Base-by-base conservation (phyloP, 352 stramenopile species). In the Phytophthora cryptogea region DNA sequence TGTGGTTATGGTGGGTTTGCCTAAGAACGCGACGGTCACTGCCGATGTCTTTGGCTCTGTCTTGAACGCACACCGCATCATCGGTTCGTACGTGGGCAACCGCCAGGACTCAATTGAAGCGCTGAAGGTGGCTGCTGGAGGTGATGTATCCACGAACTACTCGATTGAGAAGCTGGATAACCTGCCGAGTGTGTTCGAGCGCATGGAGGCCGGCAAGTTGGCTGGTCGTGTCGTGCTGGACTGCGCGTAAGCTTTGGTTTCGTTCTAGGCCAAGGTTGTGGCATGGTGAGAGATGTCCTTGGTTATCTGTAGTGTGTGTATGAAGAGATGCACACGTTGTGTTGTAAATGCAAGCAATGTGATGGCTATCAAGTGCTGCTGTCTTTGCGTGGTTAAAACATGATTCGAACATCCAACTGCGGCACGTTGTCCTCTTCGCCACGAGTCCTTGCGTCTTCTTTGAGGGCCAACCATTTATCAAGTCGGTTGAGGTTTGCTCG, bases 1-100 rank as follows among this genome's bases (percentile, higher is more conserved):
- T 1, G 61, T 88, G 1, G 61, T 93, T 10, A 58, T 91, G 16
- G 74, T 97, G 2, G 86, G 88, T 16, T 58, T 80, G 8, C 78
- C 88, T 5, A 66, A 72, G n/a, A 58, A 88, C 58, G 66, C 68
- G 8, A 39, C 40, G 2, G 67, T 86, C 47, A 54, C 54, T 20
- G 66, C 59, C 2, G 59, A 65, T 11, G 71, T 87, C 7, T 67
- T 80, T 16, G 50, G 52, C n/a, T 70, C 76, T 32, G 70, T 87
- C 41, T 35, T 76, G 31, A 72, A 75, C 59, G 62, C 65, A 10
- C 62, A 78, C 51, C 69, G 65, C 33, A 82, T 87, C 63, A 70
- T 80, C 27, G 77, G 69, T 23, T 78, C 69, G 39, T 77, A 79
- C 53, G 74, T 87, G 8, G 77, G 68, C 42, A 87, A 71, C 53